Conservation (phyloP, 2,329 filamentous ascomycete genomes). For the Hypoxylon sp. region DNA sequence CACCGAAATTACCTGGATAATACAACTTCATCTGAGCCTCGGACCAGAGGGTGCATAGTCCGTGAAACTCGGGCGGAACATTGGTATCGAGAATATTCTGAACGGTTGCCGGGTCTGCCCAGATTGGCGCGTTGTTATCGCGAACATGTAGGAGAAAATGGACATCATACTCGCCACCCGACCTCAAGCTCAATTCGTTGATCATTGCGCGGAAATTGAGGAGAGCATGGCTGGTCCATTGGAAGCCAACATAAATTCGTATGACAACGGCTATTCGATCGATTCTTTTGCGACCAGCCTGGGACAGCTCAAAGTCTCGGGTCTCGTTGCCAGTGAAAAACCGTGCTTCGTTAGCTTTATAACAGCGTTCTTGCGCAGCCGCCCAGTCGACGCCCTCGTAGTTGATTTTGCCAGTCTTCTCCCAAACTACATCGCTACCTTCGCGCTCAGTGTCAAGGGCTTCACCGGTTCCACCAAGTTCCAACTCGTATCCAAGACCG, state of each 20-base stretch:
- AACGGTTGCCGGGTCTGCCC: slow-evolving; percentile 82
- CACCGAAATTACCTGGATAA: slow-evolving; percentile 79
- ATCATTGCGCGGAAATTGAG: slow-evolving; percentile 87
- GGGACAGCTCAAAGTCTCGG: slow-evolving; percentile 50
- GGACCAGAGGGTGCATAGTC: slow-evolving; percentile 86
- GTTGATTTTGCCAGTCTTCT: slow-evolving; percentile 68
- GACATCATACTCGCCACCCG: slow-evolving; percentile 84
- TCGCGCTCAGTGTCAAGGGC: slow-evolving; percentile 80
- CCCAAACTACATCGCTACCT: slow-evolving; percentile 74
- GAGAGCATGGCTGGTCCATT: slow-evolving; percentile 82
- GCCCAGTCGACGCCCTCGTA: slow-evolving; percentile 71
- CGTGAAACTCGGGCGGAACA: slow-evolving; percentile 81
- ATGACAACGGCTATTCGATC: slow-evolving; percentile 81
- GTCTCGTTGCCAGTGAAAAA: slow-evolving; percentile 65
- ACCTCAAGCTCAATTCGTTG: slow-evolving; percentile 81
- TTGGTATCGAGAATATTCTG: slow-evolving; percentile 77
- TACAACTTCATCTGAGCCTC: slow-evolving; percentile 86
- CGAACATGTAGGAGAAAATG: slow-evolving; percentile 90
- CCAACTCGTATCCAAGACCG: slow-evolving; percentile 83
- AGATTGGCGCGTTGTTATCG: slow-evolving; percentile 83
- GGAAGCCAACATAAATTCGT: slow-evolving; percentile 83
- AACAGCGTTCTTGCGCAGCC: slow-evolving; percentile 67
- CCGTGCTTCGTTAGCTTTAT: slow-evolving; percentile 73
- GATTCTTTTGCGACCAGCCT: slow-evolving; percentile 57
- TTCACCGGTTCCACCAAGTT: slow-evolving; percentile 79